phyloP scores from a whole-genome alignment of 306 rosid species.

The Astragalus membranaceus region DNA sequence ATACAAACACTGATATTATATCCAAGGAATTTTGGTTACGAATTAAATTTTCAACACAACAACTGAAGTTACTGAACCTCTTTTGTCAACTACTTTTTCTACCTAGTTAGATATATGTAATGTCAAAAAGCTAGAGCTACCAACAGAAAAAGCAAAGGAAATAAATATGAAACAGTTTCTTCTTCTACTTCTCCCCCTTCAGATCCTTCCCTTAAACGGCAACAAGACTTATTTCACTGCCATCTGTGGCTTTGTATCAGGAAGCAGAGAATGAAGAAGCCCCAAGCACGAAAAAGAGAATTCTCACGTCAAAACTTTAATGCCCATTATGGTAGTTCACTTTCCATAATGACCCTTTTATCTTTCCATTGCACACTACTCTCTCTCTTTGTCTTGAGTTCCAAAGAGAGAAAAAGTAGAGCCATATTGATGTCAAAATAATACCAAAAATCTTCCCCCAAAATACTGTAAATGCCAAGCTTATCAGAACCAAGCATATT shows the following conservation, averaged over 20 bases:
- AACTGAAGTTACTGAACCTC: constrained; percentile 4
- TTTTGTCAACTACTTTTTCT: constrained; percentile 1
- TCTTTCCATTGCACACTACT: constrained; percentile 9
- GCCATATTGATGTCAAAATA: constrained; percentile 39
- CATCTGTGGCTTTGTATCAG: not conserved
- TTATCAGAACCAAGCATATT: constrained; percentile 39
- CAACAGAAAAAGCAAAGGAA: not conserved
- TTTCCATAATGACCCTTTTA: constrained; percentile 28
- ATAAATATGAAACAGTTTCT: constrained; percentile 25
- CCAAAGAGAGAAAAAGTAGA: constrained; percentile 31
- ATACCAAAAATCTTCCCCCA: constrained; percentile 56
- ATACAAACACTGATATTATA: not conserved
- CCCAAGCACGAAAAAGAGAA: constrained; percentile 28
- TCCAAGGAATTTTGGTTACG: not conserved
- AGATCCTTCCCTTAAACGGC: not conserved
- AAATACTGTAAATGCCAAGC: constrained; percentile 47
- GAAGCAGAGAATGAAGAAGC: constrained; percentile 14
- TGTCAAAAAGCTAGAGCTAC: not conserved
- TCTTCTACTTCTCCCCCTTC: not conserved
- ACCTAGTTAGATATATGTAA: not conserved
- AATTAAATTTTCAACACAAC: constrained; percentile 10
- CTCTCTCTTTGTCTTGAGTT: constrained; percentile 10
- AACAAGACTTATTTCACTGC: constrained; percentile 18
- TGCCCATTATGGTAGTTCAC: constrained; percentile 24
- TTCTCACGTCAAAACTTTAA: constrained; percentile 34